Percentiles rank a stretch among this genome's conserved stretches.
Conservation (phyloP, 768 basidiomycete species). For the Amanita thiersii region DNA sequence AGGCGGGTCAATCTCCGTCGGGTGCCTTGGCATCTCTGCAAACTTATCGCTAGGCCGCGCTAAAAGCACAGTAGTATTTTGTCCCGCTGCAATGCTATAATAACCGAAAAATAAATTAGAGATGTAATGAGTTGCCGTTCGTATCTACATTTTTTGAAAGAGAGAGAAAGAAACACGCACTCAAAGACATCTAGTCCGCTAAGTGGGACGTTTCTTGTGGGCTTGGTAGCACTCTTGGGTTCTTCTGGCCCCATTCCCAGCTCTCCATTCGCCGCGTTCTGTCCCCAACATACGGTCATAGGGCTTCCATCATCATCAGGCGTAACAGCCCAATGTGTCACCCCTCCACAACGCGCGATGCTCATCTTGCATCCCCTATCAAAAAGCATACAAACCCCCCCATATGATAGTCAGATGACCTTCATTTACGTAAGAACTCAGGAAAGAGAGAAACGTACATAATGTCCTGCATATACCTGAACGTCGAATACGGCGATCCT, state of each 20-base stretch:
- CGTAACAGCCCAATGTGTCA: slow-evolving; percentile 79
- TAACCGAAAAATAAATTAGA: slow-evolving; percentile 2
- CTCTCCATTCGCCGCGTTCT: slow-evolving; percentile 88
- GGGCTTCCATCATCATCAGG: slow-evolving; percentile 65
- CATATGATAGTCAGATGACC: slow-evolving; percentile 5
- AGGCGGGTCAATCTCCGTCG: slow-evolving; percentile 60
- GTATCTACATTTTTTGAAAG: not conserved
- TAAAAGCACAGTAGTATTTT: slow-evolving; percentile 81
- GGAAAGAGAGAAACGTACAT: slow-evolving; percentile 38
- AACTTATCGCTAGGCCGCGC: slow-evolving; percentile 67
- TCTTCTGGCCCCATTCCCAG: slow-evolving; percentile 75
- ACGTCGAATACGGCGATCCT: slow-evolving; percentile 82
- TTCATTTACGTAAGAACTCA: not conserved
- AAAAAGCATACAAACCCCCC: too few species aligned
- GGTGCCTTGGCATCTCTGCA: slow-evolving; percentile 76
- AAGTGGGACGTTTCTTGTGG: slow-evolving; percentile 61
- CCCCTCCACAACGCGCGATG: slow-evolving; percentile 70
- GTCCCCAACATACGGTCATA: slow-evolving; percentile 84
- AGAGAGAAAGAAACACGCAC: slow-evolving; percentile 30
- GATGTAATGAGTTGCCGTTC: not conserved
- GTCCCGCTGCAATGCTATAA: slow-evolving; percentile 71
- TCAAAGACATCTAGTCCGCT: slow-evolving; percentile 73
- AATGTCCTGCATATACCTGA: slow-evolving; percentile 82
- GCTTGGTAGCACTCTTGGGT: slow-evolving; percentile 84
- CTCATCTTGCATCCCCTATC: slow-evolving; percentile 72